phyloP scores from a whole-genome alignment of 306 rosid genomes.

The Urtica urens region DNA sequence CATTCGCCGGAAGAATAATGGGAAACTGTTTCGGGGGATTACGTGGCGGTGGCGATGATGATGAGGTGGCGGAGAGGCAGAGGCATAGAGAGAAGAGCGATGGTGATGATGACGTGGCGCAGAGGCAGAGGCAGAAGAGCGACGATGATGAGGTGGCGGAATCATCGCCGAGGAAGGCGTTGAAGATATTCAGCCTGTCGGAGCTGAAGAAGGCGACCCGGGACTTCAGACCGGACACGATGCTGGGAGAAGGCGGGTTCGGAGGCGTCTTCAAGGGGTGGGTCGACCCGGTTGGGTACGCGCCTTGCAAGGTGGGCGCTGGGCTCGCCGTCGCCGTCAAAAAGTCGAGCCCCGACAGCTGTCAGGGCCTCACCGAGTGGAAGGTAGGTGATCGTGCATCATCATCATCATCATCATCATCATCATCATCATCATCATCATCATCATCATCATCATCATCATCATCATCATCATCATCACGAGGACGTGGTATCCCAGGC shows the following conservation, averaged over 20 bases:
- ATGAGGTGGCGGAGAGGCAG: neutral
- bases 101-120: neutral
- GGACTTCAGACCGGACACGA: conserved; percentile 61
- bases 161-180: too few species aligned
- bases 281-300: conserved; percentile 41
- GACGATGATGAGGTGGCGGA: conserved; percentile 15
- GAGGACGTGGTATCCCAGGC: conserved; percentile 56
- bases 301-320: conserved; percentile 51
- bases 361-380: conserved; percentile 74
- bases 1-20: too few species aligned
- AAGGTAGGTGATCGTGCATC: conserved; percentile 39
- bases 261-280: conserved; percentile 91
- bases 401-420: too few species aligned
- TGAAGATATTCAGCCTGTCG: conserved; percentile 36
- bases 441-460: too few species aligned
- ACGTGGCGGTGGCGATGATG: too few species aligned
- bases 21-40: too few species aligned
- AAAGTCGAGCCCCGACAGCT: conserved; percentile 57
- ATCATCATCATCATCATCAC: too few species aligned
- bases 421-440: too few species aligned
- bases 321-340: conserved; percentile 84
- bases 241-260: conserved; percentile 81
- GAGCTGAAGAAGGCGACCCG: conserved; percentile 67
- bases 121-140: neutral
- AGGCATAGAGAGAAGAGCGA: neutral